Conservation (phyloP, 1,284 basidiomycete genomes). For the Anthracocystis panici-leucophaei region DNA sequence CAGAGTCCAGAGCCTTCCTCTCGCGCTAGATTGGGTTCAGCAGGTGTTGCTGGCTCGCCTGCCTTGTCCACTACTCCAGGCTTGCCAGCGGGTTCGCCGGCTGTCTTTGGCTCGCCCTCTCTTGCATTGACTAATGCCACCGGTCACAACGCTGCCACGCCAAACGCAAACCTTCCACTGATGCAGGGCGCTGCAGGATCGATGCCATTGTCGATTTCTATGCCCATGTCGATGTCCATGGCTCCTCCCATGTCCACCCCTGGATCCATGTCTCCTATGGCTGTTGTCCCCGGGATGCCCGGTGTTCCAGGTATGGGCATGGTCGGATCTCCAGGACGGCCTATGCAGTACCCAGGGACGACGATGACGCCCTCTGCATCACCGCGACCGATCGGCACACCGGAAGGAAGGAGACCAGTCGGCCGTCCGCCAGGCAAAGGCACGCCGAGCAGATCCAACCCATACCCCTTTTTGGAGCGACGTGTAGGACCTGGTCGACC, state of each 20-base stretch:
- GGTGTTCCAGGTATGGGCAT: conserved; percentile 19
- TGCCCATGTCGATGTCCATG: conserved; percentile 42
- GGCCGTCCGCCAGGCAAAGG: conserved; percentile 43
- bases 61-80: conserved; percentile 17
- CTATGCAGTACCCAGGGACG: conserved; percentile 21
- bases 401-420: conserved; percentile 28
- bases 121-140: conserved; percentile 5
- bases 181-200: conserved; percentile 17
- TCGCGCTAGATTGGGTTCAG: conserved; percentile 25
- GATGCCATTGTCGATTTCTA: conserved; percentile 35
- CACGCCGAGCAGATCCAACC: conserved; percentile 37
- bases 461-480: conserved; percentile 42
- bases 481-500: conserved; percentile 48
- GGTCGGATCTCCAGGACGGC: conserved; percentile 25
- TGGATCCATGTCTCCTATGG: conserved; percentile 27
- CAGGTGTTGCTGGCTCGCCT: conserved; percentile 29
- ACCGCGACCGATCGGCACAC: conserved; percentile 15
- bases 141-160: neutral
- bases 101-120: conserved; percentile 22
- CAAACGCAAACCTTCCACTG: conserved; percentile 3
- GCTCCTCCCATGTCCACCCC: conserved; percentile 27
- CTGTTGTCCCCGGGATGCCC: conserved; percentile 5
- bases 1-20: conserved; percentile 45
- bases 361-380: conserved; percentile 24
- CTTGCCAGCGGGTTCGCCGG: conserved; percentile 22